phyloP scores from a whole-genome alignment of 2,329 filamentous ascomycete genomes.

The Colletotrichum sublineola region DNA sequence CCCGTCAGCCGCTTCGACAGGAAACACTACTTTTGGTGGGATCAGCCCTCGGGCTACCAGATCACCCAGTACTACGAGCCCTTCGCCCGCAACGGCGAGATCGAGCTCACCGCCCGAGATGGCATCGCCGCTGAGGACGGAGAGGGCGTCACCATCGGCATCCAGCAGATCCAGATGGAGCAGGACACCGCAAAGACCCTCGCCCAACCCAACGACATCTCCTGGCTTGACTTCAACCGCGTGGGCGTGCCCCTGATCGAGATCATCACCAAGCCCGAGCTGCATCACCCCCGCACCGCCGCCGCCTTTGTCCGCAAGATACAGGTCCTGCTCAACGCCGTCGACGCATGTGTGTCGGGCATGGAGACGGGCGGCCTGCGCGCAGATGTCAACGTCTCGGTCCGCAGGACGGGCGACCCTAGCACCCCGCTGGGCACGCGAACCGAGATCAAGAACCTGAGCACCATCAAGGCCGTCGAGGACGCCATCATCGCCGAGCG shows the following conservation, averaged over 20 bases:
- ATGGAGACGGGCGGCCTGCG: conserved; percentile 94
- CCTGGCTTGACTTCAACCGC: conserved; percentile 93
- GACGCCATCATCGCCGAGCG: conserved; percentile 94
- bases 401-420: conserved; percentile 69
- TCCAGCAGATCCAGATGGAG: conserved; percentile 96
- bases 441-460: conserved; percentile 98
- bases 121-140: conserved; percentile 83
- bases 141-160: conserved; percentile 78
- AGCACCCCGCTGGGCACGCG: conserved; percentile 76
- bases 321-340: conserved; percentile 81
- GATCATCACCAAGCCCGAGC: conserved; percentile 91
- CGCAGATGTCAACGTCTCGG: conserved; percentile 95
- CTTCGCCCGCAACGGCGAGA: conserved; percentile 76
- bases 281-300: conserved; percentile 88
- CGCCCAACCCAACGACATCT: conserved; percentile 77
- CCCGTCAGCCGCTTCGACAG: conserved; percentile 87
- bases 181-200: conserved; percentile 98
- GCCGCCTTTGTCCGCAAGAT: conserved; percentile 91
- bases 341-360: conserved; percentile 88
- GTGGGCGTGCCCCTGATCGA: conserved; percentile 93
- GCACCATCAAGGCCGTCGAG: conserved; percentile 94
- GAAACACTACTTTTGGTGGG: conserved; percentile 99
- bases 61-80: conserved; percentile 95
- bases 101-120: conserved; percentile 81
- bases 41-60: conserved; percentile 96